A percentile compares a stretch with the other conserved stretches of the same genome.
These are phyloP conservation scores for Retiboletus fuscus DNA, from an alignment of 1,284 basidiomycete genomes.

Conservation along the genomic window DNA sequence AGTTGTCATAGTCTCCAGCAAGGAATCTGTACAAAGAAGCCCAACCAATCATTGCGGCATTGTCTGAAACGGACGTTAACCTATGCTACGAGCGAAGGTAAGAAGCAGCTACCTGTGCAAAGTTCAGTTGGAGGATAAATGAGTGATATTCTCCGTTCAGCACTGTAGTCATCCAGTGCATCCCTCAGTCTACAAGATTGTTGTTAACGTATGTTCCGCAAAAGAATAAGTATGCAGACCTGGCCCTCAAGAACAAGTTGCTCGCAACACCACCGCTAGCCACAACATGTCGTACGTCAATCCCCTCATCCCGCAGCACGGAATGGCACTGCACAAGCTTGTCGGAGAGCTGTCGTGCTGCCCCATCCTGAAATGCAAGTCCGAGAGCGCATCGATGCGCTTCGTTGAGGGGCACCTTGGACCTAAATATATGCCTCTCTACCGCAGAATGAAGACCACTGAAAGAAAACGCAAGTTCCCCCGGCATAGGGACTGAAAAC, in stretches of 20 bases:
- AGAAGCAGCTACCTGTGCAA: constrained; percentile 77
- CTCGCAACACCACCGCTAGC: constrained; percentile 93
- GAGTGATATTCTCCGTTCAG: constrained; percentile 52
- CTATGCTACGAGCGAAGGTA: background rate
- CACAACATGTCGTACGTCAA: constrained; percentile 70
- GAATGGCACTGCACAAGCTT: constrained; percentile 76
- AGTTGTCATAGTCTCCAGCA: constrained; percentile 73
- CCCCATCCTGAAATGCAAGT: constrained; percentile 78
- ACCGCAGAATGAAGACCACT: constrained; percentile 77
- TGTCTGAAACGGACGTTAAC: constrained; percentile 66
- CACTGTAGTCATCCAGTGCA: constrained; percentile 52
- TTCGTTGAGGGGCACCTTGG: constrained; percentile 46
- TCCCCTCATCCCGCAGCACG: constrained; percentile 55
- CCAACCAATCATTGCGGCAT: constrained; percentile 96
- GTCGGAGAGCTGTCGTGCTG: constrained; percentile 77
- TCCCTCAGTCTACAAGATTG: constrained; percentile 54
- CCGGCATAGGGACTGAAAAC: constrained; percentile 66
- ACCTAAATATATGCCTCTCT: constrained; percentile 60
- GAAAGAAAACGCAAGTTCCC: constrained; percentile 79
- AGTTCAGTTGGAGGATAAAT: constrained; percentile 79
- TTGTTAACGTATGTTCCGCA: background rate
- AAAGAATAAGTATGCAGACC: constrained; percentile 56
- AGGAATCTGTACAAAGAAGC: constrained; percentile 86
- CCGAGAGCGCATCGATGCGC: constrained; percentile 63
- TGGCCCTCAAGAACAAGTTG: constrained; percentile 74